Evolutionary conservation across 441 rosid genomes (phyloP), one percentile per base, ranked within the genome.

Genomic region (Erodium texanum): DNA sequence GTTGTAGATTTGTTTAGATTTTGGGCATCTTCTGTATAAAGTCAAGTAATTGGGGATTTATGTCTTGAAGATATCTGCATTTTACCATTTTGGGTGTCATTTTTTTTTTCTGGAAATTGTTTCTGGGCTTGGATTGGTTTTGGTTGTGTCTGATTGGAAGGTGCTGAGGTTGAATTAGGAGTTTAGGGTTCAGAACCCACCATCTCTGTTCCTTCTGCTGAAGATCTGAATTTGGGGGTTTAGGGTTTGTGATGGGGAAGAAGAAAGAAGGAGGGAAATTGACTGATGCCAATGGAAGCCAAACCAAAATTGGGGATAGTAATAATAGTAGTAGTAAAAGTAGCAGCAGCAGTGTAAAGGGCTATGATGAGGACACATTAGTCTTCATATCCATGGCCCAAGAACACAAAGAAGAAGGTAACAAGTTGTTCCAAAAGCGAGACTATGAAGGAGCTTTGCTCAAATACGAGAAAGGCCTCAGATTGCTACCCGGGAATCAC

Each of bases 351-450:
- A 41, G 48, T 9, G 70, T 71, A 0, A 73, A 41, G 61, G 68
- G 70, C 16, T 71, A 76, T 73, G 84, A 80, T 71, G 68, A 79
- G 66, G 84, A 74, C 85, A 77, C 73, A 10, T 74, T 64, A 20
- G 79, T 82, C 66, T 82, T 59, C 76, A 75, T 84, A 56, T 63
- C 79, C 29, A 77, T 73, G 83, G 82, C 89, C 48, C 88, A 81
- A 71, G 84, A 78, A 22, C 69, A 82, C 76, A 87, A 82, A 43
- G 87, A 82, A 9, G 88, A 84, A 69, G 92, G 92, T 22, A 87
- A 84, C 75, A 81, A 78, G 76, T 24, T 84, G 74, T 87, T 87
- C 75, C 89, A 84, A 72, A 84, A 74, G 79, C 76, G 88, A 73
- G 88, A 85, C 67, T 78, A 76, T 56, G 81, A 75, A 58, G 82